Conservation (phyloP, 2,329 filamentous ascomycete species). For the Aspergillus sojae region DNA sequence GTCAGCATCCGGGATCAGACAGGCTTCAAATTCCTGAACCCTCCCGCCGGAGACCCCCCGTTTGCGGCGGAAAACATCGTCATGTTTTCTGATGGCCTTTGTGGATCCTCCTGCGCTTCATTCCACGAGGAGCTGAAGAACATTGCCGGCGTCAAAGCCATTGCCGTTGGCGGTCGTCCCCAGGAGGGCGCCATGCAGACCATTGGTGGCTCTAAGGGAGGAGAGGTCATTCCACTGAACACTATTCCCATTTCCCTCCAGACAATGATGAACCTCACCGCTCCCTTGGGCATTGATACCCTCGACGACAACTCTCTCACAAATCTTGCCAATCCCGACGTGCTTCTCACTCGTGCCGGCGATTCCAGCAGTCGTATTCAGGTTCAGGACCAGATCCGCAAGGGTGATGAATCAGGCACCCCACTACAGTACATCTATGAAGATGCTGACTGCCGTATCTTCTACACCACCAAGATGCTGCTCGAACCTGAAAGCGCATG, state of each 20-base stretch:
- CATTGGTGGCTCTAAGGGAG: constrained; percentile 64
- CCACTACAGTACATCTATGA: constrained; percentile 63
- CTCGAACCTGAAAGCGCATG: constrained; percentile 55
- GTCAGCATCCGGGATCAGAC: constrained; percentile 16
- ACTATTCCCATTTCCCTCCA: constrained; percentile 9
- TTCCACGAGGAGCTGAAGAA: constrained; percentile 57
- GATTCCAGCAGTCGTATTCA: constrained; percentile 39
- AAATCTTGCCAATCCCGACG: constrained; percentile 4
- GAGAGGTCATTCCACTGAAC: constrained; percentile 17
- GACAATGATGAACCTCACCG: constrained; percentile 16
- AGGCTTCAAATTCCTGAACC: constrained; percentile 41
- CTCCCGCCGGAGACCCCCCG: constrained; percentile 9
- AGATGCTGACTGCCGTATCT: constrained; percentile 62
- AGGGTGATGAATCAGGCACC: constrained; percentile 42
- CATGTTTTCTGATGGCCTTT: constrained; percentile 56
- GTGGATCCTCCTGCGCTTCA: constrained; percentile 60
- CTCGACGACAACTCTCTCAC: constrained; percentile 15
- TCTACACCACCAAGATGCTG: constrained; percentile 58
- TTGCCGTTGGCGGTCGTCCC: constrained; percentile 62
- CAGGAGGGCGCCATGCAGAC: constrained; percentile 58
- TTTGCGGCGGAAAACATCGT: constrained; percentile 34
- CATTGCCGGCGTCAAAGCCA: constrained; percentile 53
- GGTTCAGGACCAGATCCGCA: constrained; percentile 45
- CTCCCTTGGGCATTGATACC: neutral
- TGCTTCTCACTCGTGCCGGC: constrained; percentile 12